Conservation (phyloP, 2,329 filamentous ascomycete species). For the Beauveria asiatica region DNA sequence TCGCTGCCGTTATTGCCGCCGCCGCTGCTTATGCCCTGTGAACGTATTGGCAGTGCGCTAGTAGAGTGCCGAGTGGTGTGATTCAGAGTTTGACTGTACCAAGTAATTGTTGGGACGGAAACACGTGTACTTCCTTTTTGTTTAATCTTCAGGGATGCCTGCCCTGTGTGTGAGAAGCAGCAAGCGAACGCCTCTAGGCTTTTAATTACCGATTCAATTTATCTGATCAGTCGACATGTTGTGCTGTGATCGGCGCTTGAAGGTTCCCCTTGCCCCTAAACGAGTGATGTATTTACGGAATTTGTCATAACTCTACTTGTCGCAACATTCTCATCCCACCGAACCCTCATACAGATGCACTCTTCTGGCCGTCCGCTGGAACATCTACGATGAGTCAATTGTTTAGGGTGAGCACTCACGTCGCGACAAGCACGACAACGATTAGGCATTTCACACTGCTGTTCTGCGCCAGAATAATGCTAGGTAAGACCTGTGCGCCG, state of each 20-base stretch:
- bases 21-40: constrained; percentile 23
- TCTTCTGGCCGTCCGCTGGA: no score
- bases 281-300: no score
- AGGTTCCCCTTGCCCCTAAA: no score
- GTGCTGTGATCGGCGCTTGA: no score
- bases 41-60: neutral
- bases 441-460: no score
- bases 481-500: neutral
- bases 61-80: neutral
- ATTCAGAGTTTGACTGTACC: neutral
- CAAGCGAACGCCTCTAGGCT: neutral
- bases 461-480: neutral
- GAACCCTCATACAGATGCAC: no score
- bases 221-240: neutral
- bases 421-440: no score
- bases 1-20: constrained; percentile 20
- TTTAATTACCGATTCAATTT: neutral
- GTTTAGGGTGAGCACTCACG: no score
- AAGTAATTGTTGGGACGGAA: neutral
- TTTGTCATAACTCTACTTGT: no score
- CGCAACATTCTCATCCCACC: no score
- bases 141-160: neutral
- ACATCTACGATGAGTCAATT: no score
- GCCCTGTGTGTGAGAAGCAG: neutral
- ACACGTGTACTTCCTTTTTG: neutral